Conservation (phyloP, 352 stramenopile genomes). For the Globisporangium mamillatum region DNA sequence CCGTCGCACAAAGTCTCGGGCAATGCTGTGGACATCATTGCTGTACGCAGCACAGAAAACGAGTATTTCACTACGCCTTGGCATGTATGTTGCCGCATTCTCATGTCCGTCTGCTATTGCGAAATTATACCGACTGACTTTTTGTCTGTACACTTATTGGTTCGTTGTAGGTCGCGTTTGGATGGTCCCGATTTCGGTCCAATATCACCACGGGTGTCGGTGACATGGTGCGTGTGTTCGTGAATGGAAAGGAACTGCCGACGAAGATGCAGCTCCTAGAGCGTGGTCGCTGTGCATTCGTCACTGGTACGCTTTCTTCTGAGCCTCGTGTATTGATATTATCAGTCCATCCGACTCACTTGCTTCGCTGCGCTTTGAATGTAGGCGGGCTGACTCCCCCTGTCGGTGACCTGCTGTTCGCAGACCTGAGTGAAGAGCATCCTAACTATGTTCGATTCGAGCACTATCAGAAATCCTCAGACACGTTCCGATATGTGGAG, state of each 20-base stretch:
- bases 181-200: conserved; percentile 65
- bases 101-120: background rate
- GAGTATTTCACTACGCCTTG: conserved; percentile 68
- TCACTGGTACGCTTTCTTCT: conserved; percentile 35
- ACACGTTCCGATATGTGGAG: conserved; percentile 75
- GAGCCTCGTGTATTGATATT: background rate
- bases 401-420: conserved; percentile 44
- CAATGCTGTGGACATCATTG: conserved; percentile 80
- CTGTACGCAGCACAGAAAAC: conserved; percentile 55
- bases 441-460: conserved; percentile 76
- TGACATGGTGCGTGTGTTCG: conserved; percentile 67
- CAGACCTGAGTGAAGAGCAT: conserved; percentile 57
- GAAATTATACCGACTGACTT: background rate
- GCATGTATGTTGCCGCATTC: conserved; percentile 42
- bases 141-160: background rate
- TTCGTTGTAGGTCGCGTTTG: conserved; percentile 49
- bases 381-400: conserved; percentile 54
- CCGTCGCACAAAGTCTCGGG: conserved; percentile 68
- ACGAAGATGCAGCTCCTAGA: conserved; percentile 77
- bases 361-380: background rate
- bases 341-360: background rate
- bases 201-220: conserved; percentile 59
- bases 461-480: conserved; percentile 65
- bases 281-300: conserved; percentile 61
- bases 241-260: conserved; percentile 74